Percentiles rank a stretch among this genome's conserved stretches.
Evolutionary conservation across 768 basidiomycete genomes (phyloP).

Genomic region (Pleurotus djamor): DNA sequence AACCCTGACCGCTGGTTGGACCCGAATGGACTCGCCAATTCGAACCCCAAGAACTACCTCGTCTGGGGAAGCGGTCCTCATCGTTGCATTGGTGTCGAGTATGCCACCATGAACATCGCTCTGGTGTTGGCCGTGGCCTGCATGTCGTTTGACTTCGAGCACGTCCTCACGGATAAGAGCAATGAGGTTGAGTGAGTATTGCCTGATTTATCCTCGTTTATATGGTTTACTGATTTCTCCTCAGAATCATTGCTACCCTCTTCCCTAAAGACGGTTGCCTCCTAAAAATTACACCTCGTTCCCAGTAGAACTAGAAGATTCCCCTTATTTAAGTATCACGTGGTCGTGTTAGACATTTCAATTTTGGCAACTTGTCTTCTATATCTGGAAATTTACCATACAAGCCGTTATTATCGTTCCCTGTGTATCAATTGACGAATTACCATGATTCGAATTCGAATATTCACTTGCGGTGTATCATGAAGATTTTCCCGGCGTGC

Average conservation of each 20-base stretch:
- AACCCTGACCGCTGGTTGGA: conserved; percentile 94
- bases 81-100: conserved; percentile 89
- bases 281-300: conserved; percentile 72
- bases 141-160: conserved; percentile 81
- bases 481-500: neutral
- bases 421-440: too few species aligned
- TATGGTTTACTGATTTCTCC: conserved; percentile 3
- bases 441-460: too few species aligned
- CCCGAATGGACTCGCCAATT: conserved; percentile 69
- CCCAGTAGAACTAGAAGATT: conserved; percentile 9
- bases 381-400: neutral
- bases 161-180: conserved; percentile 76
- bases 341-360: neutral
- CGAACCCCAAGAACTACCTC: conserved; percentile 92
- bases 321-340: neutral
- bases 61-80: conserved; percentile 95
- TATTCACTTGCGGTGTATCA: neutral
- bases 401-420: too few species aligned
- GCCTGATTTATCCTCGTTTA: neutral
- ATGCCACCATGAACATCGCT: conserved; percentile 89
- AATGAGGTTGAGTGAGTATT: conserved; percentile 76
- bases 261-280: conserved; percentile 94
- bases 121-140: conserved; percentile 83
- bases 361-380: neutral
- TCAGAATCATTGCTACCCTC: conserved; percentile 89